phyloP scores from a whole-genome alignment of 192 early-diverging fungal genomes.

The Irineochytrium annulatum region DNA sequence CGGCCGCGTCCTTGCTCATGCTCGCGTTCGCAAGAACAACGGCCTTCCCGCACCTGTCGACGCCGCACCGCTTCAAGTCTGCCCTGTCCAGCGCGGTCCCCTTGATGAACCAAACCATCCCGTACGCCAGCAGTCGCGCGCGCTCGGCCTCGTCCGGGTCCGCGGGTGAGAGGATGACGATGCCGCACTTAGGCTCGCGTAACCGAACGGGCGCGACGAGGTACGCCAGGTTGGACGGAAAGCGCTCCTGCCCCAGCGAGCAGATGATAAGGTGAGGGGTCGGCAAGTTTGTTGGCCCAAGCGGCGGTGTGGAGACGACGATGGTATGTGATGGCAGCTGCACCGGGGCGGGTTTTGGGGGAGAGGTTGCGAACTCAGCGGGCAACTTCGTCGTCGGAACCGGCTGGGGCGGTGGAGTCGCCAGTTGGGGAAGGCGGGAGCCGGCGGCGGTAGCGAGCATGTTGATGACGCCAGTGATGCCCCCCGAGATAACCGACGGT shows the following conservation, averaged over 20 bases:
- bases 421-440: too few species aligned
- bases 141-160: constrained; percentile 38
- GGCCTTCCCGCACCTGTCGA: constrained; percentile 48
- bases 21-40: constrained; percentile 53
- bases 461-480: too few species aligned
- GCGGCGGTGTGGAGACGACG: neutral
- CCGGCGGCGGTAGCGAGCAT: too few species aligned
- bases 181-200: constrained; percentile 43
- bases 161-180: constrained; percentile 56
- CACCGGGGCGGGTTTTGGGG: too few species aligned
- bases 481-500: too few species aligned
- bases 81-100: constrained; percentile 56
- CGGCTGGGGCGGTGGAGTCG: too few species aligned
- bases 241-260: constrained; percentile 44
- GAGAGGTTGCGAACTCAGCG: too few species aligned
- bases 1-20: constrained; percentile 14
- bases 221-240: constrained; percentile 64
- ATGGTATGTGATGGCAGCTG: too few species aligned
- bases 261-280: constrained; percentile 64
- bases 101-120: constrained; percentile 47
- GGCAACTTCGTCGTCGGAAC: too few species aligned
- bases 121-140: constrained; percentile 44
- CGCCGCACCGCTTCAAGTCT: constrained; percentile 55
- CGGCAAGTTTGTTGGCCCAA: constrained; percentile 35
- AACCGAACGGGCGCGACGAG: constrained; percentile 63